Percentiles rank a stretch among this genome's conserved stretches.
These are phyloP conservation scores for Gyrodon lividus DNA, from an alignment of 768 basidiomycete genomes.

Conservation along the genomic window DNA sequence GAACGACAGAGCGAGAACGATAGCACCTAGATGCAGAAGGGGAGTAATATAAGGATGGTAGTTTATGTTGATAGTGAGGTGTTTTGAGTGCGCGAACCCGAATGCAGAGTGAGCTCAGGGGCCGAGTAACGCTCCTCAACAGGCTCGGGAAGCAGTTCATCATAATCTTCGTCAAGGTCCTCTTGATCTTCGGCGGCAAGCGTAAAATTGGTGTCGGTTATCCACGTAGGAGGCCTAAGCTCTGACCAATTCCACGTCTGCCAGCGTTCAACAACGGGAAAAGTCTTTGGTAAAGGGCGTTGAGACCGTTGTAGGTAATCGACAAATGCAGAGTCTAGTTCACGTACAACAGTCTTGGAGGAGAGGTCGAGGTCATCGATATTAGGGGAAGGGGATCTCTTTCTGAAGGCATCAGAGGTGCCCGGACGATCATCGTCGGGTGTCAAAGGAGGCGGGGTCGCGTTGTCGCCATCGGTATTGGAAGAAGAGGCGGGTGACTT, in stretches of 20 bases:
- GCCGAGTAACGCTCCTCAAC: constrained; percentile 14
- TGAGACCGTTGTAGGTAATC: constrained; percentile 27
- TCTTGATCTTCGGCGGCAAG: constrained; percentile 20
- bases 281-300: constrained; percentile 22
- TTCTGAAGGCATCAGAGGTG: constrained; percentile 20
- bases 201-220: constrained; percentile 4
- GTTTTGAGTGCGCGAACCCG: constrained; percentile 14
- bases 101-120: constrained; percentile 12
- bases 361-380: constrained; percentile 19
- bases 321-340: constrained; percentile 21
- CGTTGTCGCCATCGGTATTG: constrained; percentile 31
- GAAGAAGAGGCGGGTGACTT: constrained; percentile 28
- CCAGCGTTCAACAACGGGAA: constrained; percentile 28
- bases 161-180: constrained; percentile 26
- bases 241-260: constrained; percentile 36
- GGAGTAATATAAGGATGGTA: constrained; percentile 6
- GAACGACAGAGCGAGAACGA: constrained; percentile 18
- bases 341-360: constrained; percentile 23
- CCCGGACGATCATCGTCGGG: constrained; percentile 32
- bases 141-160: constrained; percentile 14
- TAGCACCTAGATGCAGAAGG: constrained; percentile 10
- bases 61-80: constrained; percentile 16
- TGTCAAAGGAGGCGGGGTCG: constrained; percentile 36
- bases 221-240: constrained; percentile 29
- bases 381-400: constrained; percentile 24